phyloP scores from a whole-genome alignment of 2,329 filamentous ascomycete species.

The Daldinia sp. region DNA sequence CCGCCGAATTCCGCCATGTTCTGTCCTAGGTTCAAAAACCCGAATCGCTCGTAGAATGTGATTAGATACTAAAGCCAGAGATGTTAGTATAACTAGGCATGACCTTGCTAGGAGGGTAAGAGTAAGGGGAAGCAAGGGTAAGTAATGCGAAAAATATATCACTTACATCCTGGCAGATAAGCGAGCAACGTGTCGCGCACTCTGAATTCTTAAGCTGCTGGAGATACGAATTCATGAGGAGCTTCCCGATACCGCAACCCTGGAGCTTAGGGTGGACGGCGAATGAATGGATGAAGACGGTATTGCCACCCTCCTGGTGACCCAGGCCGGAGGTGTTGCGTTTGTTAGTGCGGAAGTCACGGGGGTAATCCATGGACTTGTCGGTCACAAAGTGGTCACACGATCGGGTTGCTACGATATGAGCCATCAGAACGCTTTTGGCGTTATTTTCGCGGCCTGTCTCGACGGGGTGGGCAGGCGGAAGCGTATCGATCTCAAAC shows the following conservation, averaged over 20 bases:
- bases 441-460: conserved; percentile 64
- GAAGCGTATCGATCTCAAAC: conserved; percentile 61
- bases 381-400: conserved; percentile 72
- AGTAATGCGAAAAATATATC: not conserved
- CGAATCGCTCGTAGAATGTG: conserved; percentile 77
- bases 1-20: conserved; percentile 78
- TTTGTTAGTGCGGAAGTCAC: conserved; percentile 67
- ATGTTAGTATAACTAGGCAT: not conserved
- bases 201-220: conserved; percentile 76
- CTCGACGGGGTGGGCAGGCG: conserved; percentile 65
- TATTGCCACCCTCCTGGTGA: conserved; percentile 76
- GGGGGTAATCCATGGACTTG: conserved; percentile 76
- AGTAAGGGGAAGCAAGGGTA: not conserved
- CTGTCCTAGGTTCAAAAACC: conserved; percentile 73
- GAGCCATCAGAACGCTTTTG: conserved; percentile 73
- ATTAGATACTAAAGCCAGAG: conserved; percentile 63
- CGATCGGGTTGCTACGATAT: conserved; percentile 79
- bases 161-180: conserved; percentile 77
- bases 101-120: not conserved
- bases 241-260: conserved; percentile 74
- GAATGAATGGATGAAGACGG: conserved; percentile 83
- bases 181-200: conserved; percentile 74
- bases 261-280: conserved; percentile 81
- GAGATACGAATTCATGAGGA: conserved; percentile 78
- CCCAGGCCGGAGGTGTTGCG: conserved; percentile 63